phyloP scores from a whole-genome alignment of 192 early-diverging fungal genomes.

The Backusella tuberculispora region DNA sequence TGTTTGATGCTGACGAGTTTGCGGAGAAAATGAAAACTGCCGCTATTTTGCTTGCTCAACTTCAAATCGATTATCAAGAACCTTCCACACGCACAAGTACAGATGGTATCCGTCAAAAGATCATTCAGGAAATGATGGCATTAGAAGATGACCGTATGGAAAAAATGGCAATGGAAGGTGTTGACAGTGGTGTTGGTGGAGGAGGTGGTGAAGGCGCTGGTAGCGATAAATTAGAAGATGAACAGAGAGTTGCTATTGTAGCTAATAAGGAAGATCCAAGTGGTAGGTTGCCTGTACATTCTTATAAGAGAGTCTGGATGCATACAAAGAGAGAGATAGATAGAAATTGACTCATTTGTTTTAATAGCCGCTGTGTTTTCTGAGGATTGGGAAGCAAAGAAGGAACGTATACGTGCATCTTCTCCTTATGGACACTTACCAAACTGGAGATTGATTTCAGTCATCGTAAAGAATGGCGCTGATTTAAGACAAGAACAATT shows the following conservation, averaged over 20 bases:
- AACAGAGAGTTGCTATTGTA: slow-evolving; percentile 43
- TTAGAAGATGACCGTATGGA: slow-evolving; percentile 86
- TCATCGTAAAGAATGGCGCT: slow-evolving; percentile 96
- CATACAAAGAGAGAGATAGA: neutral
- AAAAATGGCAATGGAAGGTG: slow-evolving; percentile 66
- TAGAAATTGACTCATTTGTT: neutral
- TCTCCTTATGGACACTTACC: slow-evolving; percentile 87
- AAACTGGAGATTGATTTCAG: slow-evolving; percentile 87
- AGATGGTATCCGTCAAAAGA: slow-evolving; percentile 86
- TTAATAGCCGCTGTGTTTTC: slow-evolving; percentile 83
- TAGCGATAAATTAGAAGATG: slow-evolving; percentile 62
- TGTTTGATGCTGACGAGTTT: slow-evolving; percentile 72
- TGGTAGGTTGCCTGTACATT: slow-evolving; percentile 2
- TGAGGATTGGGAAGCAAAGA: slow-evolving; percentile 90
- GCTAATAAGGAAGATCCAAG: slow-evolving; percentile 69
- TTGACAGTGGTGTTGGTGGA: slow-evolving; percentile 72
- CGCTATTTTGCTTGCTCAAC: slow-evolving; percentile 94
- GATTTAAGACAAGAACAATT: slow-evolving; percentile 97
- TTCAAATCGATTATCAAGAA: slow-evolving; percentile 61
- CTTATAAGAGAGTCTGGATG: neutral
- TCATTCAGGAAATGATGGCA: slow-evolving; percentile 93
- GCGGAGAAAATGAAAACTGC: slow-evolving; percentile 93
- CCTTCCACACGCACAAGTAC: slow-evolving; percentile 44
- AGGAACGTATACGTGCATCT: slow-evolving; percentile 76
- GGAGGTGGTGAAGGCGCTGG: slow-evolving; percentile 56